phyloP scores from a whole-genome alignment of 768 basidiomycete species.

The Lactifluus hygrophoroides region DNA sequence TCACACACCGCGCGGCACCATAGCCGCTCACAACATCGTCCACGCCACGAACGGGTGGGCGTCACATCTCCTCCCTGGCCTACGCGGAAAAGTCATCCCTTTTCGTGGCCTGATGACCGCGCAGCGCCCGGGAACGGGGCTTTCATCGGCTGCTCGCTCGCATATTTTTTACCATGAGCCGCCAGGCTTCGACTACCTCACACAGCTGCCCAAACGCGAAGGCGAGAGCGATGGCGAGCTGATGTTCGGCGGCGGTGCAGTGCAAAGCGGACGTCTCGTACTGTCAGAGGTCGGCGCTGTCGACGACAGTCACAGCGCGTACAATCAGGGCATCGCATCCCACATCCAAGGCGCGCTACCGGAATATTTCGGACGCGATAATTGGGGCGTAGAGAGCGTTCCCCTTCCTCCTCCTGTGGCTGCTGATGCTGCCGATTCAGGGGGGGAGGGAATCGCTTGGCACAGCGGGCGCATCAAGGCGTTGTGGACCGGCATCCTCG shows the following conservation, averaged over 20 bases:
- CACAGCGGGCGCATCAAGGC: conserved; percentile 41
- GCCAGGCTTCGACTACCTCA: conserved; percentile 55
- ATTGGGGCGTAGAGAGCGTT: conserved; percentile 36
- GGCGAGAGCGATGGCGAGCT: conserved; percentile 33
- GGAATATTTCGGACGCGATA: conserved; percentile 40
- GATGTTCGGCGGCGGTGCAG: conserved; percentile 60
- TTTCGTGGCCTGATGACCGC: conserved; percentile 54
- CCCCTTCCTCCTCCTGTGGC: conserved; percentile 14
- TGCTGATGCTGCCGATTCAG: conserved; percentile 20
- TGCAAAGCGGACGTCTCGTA: conserved; percentile 26
- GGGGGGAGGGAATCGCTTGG: conserved; percentile 27
- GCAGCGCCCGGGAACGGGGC: conserved; percentile 42
- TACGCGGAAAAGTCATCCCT: conserved; percentile 58
- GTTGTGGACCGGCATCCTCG: conserved; percentile 58
- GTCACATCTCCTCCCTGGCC: conserved; percentile 56
- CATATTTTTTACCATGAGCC: conserved; percentile 49
- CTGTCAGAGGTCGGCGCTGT: conserved; percentile 26
- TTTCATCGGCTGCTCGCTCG: conserved; percentile 38
- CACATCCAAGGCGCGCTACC: conserved; percentile 44
- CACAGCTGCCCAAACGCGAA: conserved; percentile 36
- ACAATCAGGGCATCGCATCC: conserved; percentile 30
- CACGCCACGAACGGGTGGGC: conserved; percentile 84
- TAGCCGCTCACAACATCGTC: conserved; percentile 54
- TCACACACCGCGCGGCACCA: conserved; percentile 50
- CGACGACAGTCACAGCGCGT: conserved; percentile 32